Evolutionary conservation across 192 early-diverging fungal species (phyloP), one percentile per base, ranked within the genome.

Genomic region (Rhizoclosmatium sp.): DNA sequence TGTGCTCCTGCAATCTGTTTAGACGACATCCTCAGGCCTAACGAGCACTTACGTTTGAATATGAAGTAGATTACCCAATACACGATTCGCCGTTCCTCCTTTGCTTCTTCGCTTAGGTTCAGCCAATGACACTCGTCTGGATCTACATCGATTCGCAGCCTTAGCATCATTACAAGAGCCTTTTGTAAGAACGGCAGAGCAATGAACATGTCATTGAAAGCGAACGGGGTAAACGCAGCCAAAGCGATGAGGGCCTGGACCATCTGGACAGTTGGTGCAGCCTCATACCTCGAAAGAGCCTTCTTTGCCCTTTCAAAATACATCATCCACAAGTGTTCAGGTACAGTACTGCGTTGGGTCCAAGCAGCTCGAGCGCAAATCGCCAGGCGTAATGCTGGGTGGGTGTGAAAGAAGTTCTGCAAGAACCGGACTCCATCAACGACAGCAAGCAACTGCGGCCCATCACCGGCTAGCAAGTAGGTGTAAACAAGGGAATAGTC

Each of bases 291-390:
- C 60, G 9, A 16, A 14, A 75, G 9, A 14, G 73, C n/a, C 41
- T 64, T 44, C 42, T 64, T 51, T 7, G 73, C 73, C 23, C 60
- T n/a, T 16, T 64, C 46, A 64, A 42, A 75, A 31, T 75, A 75
- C 3, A 42, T 16, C 9, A 47, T n/a, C n/a, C 21, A 59, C 2
- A 72, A 2, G 16, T 44, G 12, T 14, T 39, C 71, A 14, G 71
- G 54, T 14, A 59, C 7, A 5, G 12, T 59, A 19, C 40, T 56
- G 1, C 12, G 14, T 46, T 31, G 41, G 59, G n/a, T 10, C 9
- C 46, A 31, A 3, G 73, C 73, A 5, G 73, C 73, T 7, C 42
- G n/a, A 19, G 73, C 73, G 46, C 73, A 75, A 14, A 75, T 45
- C 14, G 59, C 42, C 2, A 64, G 48, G 7, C 73, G 41, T 4